Base-by-base conservation (phyloP, 192 early-diverging fungal species). In the Coemansia sp. region DNA sequence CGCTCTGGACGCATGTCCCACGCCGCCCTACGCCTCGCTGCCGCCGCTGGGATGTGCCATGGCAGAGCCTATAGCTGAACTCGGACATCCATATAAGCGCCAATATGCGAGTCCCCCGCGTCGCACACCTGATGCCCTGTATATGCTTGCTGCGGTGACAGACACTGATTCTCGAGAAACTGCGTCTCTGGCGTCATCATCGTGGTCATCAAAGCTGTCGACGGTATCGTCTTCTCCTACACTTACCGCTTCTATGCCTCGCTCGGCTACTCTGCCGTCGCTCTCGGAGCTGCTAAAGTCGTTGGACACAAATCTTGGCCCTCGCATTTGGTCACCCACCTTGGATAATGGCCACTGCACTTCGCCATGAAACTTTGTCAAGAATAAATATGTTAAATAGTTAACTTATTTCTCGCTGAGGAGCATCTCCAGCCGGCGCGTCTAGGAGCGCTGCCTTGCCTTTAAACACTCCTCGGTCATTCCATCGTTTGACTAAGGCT, bases 201-300 rank as follows among this genome's bases (percentile, higher is more conserved):
- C 70, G 29, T 67, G 69, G 18, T 71, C 79, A 64, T 69, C 79
- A n/a, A 64, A 34, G 52, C 65, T 73, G 43, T 60, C 63, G 20
- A 65, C 78, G 0, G 63, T 68, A 10, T 62, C 79, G 57, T 71
- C 69, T 29, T 44, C 61, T 22, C 69, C 79, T 2, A 59, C 62
- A 40, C 76, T 73, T 13, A 34, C 63, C 2, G 63, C 67, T 6
- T 38, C 63, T 24, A 31, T 65, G 33, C 65, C 67, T 34, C 64
- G 73, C 16, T 66, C 63, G 12, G 55, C 63, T 12, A 20, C 65
- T 10, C 63, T 82, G 68, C 79, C 79, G 27, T 65, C 74, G 31
- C 65, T 82, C 54, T 76, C 79, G 0, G 75, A 76, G 20, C 55
- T 82, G 61, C 79, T 82, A 7, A 73, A 63, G 43, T 64, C 74